These are phyloP conservation scores for Chlamydomonas schloesseri DNA, from an alignment of 139 green algal genomes.

Conservation along the genomic window DNA sequence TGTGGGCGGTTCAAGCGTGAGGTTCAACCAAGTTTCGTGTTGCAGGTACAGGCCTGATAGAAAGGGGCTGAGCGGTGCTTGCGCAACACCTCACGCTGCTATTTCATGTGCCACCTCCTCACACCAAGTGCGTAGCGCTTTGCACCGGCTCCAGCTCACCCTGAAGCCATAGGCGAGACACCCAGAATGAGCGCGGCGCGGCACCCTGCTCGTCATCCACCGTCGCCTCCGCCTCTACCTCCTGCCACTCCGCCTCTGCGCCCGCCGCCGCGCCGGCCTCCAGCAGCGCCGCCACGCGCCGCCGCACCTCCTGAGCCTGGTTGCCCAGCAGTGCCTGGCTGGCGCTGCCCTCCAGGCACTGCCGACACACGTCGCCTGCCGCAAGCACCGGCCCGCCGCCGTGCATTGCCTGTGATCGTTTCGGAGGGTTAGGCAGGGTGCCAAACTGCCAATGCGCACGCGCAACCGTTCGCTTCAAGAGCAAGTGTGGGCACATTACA, in stretches of 20 bases:
- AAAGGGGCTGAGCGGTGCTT: no score
- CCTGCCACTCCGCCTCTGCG: neutral
- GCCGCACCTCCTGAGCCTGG: constrained; percentile 15
- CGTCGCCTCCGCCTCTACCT: neutral
- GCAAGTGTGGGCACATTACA: no score
- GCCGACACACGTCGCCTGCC: constrained; percentile 19
- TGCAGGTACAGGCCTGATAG: no score
- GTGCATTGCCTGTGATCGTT: constrained; percentile 15
- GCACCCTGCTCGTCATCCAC: neutral
- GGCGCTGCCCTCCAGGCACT: constrained; percentile 17
- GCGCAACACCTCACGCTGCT: no score
- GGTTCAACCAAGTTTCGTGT: no score
- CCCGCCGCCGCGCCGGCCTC: neutral
- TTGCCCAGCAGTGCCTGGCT: constrained; percentile 1
- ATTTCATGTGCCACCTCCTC: no score
- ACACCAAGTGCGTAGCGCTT: no score
- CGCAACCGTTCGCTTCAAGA: no score
- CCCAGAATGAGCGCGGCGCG: neutral
- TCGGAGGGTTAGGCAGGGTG: neutral
- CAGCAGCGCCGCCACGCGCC: constrained; percentile 11
- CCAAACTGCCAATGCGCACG: no score
- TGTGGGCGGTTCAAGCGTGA: no score
- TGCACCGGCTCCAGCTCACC: neutral
- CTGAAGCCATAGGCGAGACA: constrained; percentile 18
- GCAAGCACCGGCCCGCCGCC: constrained; percentile 53